phyloP scores from a whole-genome alignment of 768 basidiomycete species.

The Cystobasidiopsis lactophilus region DNA sequence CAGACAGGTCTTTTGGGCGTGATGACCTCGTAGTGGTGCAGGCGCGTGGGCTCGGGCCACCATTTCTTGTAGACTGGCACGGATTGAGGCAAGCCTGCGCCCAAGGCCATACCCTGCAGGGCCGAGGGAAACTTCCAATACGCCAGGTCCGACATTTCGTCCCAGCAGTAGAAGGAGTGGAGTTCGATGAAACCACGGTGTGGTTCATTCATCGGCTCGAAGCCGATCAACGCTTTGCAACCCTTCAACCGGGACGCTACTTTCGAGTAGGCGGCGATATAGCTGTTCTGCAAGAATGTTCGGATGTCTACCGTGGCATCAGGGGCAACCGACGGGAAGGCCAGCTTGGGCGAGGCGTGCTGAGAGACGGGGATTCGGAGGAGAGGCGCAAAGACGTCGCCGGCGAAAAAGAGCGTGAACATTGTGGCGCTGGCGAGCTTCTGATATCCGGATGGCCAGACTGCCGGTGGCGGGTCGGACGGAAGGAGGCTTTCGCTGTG shows the following conservation, averaged over 20 bases:
- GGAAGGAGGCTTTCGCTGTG: constrained; percentile 38
- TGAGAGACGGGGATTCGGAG: neutral
- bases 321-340: neutral
- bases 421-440: constrained; percentile 83
- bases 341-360: neutral
- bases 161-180: constrained; percentile 56
- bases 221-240: neutral
- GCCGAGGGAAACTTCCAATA: constrained; percentile 37
- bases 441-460: constrained; percentile 46
- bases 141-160: constrained; percentile 89
- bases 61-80: constrained; percentile 65
- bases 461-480: constrained; percentile 16
- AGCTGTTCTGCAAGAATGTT: constrained; percentile 1
- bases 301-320: neutral
- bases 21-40: neutral
- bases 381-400: constrained; percentile 31
- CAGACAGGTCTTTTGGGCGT: constrained; percentile 36
- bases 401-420: constrained; percentile 87
- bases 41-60: constrained; percentile 34
- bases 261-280: neutral
- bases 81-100: constrained; percentile 57
- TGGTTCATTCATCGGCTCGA: constrained; percentile 18
- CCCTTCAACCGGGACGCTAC: neutral
- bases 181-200: constrained; percentile 79
- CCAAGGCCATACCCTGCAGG: constrained; percentile 68